Percentiles rank a stretch among this genome's conserved stretches.
These are phyloP conservation scores for Eucalyptus curtisii DNA, from an alignment of 345 rosid genomes.

Conservation along the genomic window DNA sequence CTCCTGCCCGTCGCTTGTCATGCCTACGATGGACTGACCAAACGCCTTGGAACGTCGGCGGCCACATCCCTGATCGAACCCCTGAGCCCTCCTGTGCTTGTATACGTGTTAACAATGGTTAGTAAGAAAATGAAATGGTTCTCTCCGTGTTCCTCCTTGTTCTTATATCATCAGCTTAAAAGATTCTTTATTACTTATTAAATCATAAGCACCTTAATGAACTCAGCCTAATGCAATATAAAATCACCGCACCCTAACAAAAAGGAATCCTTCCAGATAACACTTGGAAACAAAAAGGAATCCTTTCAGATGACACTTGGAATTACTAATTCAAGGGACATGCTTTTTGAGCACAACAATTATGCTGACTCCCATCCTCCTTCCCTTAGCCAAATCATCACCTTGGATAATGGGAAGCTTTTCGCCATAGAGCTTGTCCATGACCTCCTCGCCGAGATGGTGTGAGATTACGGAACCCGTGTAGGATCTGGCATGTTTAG, in stretches of 20 bases:
- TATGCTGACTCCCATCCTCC: background rate
- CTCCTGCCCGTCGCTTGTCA: background rate
- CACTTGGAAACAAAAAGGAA: background rate
- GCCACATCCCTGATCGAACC: background rate
- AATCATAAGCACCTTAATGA: background rate
- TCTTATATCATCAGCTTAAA: background rate
- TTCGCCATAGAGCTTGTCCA: slow-evolving; percentile 2
- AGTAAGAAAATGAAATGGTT: background rate
- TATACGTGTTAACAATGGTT: background rate
- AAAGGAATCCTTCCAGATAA: background rate
- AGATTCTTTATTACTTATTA: background rate
- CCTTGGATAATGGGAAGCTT: background rate
- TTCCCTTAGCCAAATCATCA: background rate
- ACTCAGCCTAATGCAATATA: background rate
- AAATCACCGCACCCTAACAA: background rate
- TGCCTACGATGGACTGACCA: background rate
- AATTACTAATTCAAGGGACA: background rate
- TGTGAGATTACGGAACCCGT: background rate
- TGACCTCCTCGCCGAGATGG: background rate
- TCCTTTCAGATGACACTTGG: background rate
- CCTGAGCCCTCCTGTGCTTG: background rate
- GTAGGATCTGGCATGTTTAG: background rate
- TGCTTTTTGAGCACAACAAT: background rate
- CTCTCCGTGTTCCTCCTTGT: background rate
- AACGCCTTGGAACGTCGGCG: background rate